Conservation (phyloP, 352 stramenopile genomes). For the Phytophthora meadii region DNA sequence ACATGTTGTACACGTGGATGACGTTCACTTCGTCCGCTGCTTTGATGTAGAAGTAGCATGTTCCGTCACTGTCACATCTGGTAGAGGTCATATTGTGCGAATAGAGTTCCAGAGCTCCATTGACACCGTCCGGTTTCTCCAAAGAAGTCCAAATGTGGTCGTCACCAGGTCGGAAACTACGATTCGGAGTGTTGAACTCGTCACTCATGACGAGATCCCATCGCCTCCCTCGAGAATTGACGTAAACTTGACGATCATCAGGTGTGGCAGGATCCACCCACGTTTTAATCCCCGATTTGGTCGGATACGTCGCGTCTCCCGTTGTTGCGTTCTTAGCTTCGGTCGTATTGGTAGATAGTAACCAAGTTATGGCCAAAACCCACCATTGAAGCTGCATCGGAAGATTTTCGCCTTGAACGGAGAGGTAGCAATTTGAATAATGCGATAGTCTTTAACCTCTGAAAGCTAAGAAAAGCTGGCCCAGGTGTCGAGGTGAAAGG, state of each 20-base stretch:
- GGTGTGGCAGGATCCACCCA: conserved; percentile 63
- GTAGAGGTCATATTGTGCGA: conserved; percentile 78
- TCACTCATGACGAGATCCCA: conserved; percentile 93
- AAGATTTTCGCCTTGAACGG: neutral
- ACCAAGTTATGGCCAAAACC: neutral
- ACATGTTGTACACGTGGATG: conserved; percentile 62
- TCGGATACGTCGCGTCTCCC: conserved; percentile 17
- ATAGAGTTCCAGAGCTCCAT: conserved; percentile 92
- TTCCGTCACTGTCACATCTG: conserved; percentile 48
- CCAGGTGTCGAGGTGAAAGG: conserved; percentile 2
- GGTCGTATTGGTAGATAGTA: too few relatives aligned
- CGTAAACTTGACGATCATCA: conserved; percentile 13
- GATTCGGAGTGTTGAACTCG: conserved; percentile 92
- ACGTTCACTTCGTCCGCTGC: conserved; percentile 40
- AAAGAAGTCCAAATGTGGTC: conserved; percentile 95
- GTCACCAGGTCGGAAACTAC: conserved; percentile 88
- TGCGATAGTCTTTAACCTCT: neutral
- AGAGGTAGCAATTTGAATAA: conserved; percentile 10
- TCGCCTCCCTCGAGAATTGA: conserved; percentile 31
- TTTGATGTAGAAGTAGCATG: conserved; percentile 57
- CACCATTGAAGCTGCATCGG: conserved; percentile 2
- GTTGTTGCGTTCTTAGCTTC: conserved; percentile 17
- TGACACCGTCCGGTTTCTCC: conserved; percentile 93
- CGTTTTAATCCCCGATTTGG: conserved; percentile 48
- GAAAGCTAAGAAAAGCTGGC: conserved; percentile 27